These are phyloP conservation scores for Globisporangium emineosum DNA, from an alignment of 352 stramenopile species.

Conservation along the genomic window DNA sequence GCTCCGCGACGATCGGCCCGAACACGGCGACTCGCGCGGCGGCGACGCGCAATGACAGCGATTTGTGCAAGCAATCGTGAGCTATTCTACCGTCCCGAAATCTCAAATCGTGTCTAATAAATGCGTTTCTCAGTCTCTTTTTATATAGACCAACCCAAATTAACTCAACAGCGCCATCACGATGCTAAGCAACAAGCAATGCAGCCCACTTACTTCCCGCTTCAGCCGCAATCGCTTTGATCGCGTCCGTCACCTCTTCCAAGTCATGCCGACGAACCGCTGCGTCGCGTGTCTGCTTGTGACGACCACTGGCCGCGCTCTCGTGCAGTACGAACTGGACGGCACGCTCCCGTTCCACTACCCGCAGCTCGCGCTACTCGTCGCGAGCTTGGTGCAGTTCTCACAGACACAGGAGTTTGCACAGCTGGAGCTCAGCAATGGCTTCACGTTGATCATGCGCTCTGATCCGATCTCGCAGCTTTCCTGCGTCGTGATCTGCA, in stretches of 20 bases:
- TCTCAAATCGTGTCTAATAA: no score
- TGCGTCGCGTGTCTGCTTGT: slow-evolving; percentile 44
- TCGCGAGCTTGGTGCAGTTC: slow-evolving; percentile 64
- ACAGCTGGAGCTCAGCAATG: slow-evolving; percentile 35
- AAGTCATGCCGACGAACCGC: slow-evolving; percentile 3
- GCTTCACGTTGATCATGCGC: slow-evolving; percentile 36
- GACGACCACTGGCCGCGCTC: slow-evolving; percentile 40
- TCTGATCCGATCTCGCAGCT: slow-evolving; percentile 33
- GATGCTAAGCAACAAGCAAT: background rate
- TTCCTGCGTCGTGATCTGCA: slow-evolving; percentile 39
- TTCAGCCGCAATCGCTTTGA: background rate
- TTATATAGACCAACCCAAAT: background rate
- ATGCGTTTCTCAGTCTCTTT: background rate
- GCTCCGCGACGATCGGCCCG: slow-evolving; percentile 11
- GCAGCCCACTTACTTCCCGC: background rate
- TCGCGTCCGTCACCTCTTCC: background rate
- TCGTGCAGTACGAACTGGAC: slow-evolving; percentile 48
- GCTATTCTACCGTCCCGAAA: no score
- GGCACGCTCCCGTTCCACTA: slow-evolving; percentile 40
- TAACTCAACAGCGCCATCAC: background rate
- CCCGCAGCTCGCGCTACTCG: slow-evolving; percentile 39
- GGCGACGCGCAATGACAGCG: slow-evolving; percentile 27
- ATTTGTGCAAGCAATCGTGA: slow-evolving; percentile 36
- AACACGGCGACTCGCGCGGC: slow-evolving; percentile 19
- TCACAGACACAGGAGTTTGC: slow-evolving; percentile 30